Percentiles rank a stretch among this genome's conserved stretches.
Evolutionary conservation across 139 green algal species (phyloP).

Genomic region (Coelastrella sp.): DNA sequence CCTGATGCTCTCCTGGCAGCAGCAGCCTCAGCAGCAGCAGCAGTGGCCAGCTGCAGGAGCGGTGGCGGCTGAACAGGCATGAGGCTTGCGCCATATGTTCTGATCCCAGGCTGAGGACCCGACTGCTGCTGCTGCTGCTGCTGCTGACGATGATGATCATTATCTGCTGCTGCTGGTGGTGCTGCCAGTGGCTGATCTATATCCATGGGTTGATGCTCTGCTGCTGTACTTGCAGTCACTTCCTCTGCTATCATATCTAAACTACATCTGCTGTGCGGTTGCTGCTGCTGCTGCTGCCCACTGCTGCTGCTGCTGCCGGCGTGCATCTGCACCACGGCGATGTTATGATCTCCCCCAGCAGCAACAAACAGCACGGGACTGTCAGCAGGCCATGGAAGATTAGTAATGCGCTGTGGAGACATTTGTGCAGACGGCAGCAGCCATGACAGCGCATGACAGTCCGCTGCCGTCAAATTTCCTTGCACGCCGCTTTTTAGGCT

Average conservation of each 20-base stretch:
- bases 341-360: constrained; percentile 38
- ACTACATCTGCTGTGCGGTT: not conserved
- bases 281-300: constrained; percentile 32
- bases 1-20: not conserved
- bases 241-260: constrained; percentile 32
- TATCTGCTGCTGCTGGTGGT: constrained; percentile 22
- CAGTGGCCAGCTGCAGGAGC: constrained; percentile 16
- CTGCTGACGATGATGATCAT: not conserved
- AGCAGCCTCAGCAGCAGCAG: constrained; percentile 31
- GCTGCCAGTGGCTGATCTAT: constrained; percentile 16
- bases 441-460: not conserved
- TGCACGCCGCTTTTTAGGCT: not conserved
- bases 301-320: not conserved
- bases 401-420: constrained; percentile 39
- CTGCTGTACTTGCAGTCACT: not conserved
- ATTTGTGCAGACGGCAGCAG: constrained; percentile 23
- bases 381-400: constrained; percentile 47
- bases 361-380: constrained; percentile 50
- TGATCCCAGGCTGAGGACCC: not conserved
- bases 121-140: constrained; percentile 36
- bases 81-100: not conserved
- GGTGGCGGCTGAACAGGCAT: constrained; percentile 14
- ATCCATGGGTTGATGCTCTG: constrained; percentile 23
- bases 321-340: constrained; percentile 2
- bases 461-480: not conserved